Evolutionary conservation across 2,329 filamentous ascomycete species (phyloP).

Genomic region (Cladosporium oxysporum): DNA sequence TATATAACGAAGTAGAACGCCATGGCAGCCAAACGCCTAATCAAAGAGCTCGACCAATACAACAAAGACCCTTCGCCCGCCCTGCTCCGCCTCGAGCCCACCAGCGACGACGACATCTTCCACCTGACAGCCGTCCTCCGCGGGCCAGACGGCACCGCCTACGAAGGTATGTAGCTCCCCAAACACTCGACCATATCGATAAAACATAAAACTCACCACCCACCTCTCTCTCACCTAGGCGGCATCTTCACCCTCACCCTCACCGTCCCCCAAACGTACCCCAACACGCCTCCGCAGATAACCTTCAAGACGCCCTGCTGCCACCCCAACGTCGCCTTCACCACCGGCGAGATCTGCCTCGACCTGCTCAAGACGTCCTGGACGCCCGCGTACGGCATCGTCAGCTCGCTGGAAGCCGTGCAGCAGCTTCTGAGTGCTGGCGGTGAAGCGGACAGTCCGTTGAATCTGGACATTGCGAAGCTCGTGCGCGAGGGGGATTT

Average conservation of each 20-base stretch:
- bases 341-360: slow-evolving; percentile 88
- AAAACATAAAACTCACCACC: neutral
- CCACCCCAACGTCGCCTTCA: slow-evolving; percentile 76
- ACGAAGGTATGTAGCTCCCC: slow-evolving; percentile 54
- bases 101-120: slow-evolving; percentile 59
- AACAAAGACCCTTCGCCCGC: slow-evolving; percentile 57
- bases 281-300: slow-evolving; percentile 73
- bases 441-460: slow-evolving; percentile 67
- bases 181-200: no score
- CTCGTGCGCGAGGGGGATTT: slow-evolving; percentile 68
- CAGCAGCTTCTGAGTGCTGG: slow-evolving; percentile 68
- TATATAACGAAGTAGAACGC: neutral
- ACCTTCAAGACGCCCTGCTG: slow-evolving; percentile 80
- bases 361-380: slow-evolving; percentile 77
- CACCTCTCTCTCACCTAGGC: slow-evolving; percentile 39
- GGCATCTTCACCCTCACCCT: slow-evolving; percentile 86
- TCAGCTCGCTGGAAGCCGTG: slow-evolving; percentile 71
- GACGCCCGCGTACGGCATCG: slow-evolving; percentile 83
- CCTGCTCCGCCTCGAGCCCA: slow-evolving; percentile 58
- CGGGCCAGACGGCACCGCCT: slow-evolving; percentile 59
- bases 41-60: slow-evolving; percentile 63
- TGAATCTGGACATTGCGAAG: slow-evolving; percentile 77
- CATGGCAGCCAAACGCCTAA: slow-evolving; percentile 57
- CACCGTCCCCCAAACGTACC: slow-evolving; percentile 74
- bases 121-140: slow-evolving; percentile 63